Conservation (phyloP, 257 asterid species). For the Solanum habrochaites region DNA sequence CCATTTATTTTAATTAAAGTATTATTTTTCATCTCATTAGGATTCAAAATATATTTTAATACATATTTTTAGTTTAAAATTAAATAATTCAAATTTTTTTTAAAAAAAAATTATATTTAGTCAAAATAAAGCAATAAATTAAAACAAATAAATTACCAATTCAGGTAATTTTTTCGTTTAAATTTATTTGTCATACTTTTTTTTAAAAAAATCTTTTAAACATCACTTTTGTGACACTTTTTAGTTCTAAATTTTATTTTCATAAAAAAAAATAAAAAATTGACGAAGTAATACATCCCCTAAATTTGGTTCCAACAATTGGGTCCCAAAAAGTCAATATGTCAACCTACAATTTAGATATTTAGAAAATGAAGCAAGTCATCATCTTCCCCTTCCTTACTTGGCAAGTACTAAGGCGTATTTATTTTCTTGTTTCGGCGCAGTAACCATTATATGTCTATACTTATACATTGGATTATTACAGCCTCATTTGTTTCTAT, state of each 20-base stretch:
- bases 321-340: background rate
- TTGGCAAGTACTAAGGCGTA: background rate
- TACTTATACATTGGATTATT: background rate
- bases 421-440: background rate
- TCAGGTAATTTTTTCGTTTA: background rate
- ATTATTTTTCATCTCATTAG: no score
- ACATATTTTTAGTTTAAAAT: no score
- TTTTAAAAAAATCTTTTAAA: no score
- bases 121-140: no score
- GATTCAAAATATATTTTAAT: background rate
- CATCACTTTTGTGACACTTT: background rate
- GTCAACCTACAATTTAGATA: background rate
- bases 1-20: background rate
- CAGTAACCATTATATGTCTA: no score
- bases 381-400: background rate
- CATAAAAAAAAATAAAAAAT: background rate
- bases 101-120: no score
- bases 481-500: fast-evolving
- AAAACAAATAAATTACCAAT: background rate
- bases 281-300: background rate
- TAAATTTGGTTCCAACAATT: background rate
- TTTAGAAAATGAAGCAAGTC: background rate
- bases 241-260: background rate
- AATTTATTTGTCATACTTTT: no score
- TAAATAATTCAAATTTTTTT: no score